These are phyloP conservation scores for Gillenia trifoliata DNA, from an alignment of 306 rosid species.

Conservation along the genomic window DNA sequence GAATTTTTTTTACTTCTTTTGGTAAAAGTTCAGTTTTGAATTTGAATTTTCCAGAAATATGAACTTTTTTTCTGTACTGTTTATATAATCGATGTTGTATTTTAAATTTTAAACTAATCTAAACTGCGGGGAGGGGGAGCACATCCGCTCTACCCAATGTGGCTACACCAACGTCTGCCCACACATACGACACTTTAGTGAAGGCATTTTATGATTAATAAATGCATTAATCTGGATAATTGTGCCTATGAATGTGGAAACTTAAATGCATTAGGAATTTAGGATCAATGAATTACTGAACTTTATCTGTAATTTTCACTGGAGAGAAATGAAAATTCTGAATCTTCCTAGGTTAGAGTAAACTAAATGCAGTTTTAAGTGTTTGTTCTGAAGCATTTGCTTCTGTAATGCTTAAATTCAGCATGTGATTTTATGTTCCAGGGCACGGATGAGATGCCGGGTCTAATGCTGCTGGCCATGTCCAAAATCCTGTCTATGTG, in stretches of 20 bases:
- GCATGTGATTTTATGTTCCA: conserved; percentile 32
- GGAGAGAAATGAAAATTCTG: neutral
- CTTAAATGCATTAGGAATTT: neutral
- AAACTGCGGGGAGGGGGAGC: neutral
- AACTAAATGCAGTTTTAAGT: neutral
- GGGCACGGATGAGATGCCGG: conserved; percentile 79
- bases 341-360: neutral
- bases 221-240: neutral
- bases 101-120: neutral
- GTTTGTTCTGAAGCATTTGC: neutral
- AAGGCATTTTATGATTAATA: neutral
- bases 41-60: neutral
- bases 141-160: neutral
- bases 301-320: neutral
- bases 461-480: conserved; percentile 78
- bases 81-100: neutral
- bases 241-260: neutral
- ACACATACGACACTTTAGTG: neutral
- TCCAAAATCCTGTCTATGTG: conserved; percentile 53
- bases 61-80: neutral
- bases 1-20: neutral
- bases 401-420: neutral
- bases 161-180: neutral
- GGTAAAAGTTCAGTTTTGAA: conserved; percentile 44
- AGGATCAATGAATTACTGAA: neutral